These are phyloP conservation scores for Gamsiella multidivaricata DNA, from an alignment of 192 early-diverging fungal genomes.

Conservation along the genomic window DNA sequence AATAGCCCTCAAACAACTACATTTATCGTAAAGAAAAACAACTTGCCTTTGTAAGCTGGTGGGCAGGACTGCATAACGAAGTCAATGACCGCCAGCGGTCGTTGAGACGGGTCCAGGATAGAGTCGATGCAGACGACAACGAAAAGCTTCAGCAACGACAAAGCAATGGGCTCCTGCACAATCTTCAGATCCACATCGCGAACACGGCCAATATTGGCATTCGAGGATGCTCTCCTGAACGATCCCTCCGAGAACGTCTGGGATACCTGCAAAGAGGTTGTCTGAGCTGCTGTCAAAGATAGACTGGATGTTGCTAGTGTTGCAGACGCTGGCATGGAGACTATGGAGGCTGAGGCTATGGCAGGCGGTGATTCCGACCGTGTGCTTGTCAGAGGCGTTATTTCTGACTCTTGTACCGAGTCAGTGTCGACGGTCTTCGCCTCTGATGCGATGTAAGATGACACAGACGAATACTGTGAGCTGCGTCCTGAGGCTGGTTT, in stretches of 20 bases:
- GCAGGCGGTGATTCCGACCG: conserved; percentile 28
- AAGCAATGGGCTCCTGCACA: conserved; percentile 51
- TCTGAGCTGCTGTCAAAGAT: conserved; percentile 24
- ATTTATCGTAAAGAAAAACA: not conserved
- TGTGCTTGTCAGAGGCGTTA: conserved; percentile 21
- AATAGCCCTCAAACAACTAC: too few species aligned
- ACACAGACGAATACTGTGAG: conserved; percentile 24
- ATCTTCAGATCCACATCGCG: conserved; percentile 47
- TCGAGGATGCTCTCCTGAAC: conserved; percentile 35
- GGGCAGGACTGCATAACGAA: conserved; percentile 41
- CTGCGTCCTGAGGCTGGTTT: conserved; percentile 7
- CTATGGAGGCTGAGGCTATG: not conserved
- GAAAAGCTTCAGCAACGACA: conserved; percentile 65
- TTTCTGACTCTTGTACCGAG: conserved; percentile 18
- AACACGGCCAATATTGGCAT: conserved; percentile 26
- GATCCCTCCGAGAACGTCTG: conserved; percentile 43
- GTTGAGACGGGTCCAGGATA: conserved; percentile 56
- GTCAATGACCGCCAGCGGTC: conserved; percentile 35
- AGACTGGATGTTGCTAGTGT: conserved; percentile 21
- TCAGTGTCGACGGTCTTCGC: conserved; percentile 20
- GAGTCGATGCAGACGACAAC: conserved; percentile 66
- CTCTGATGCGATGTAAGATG: conserved; percentile 19
- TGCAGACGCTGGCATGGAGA: not conserved
- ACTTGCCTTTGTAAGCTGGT: conserved; percentile 47
- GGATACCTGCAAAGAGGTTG: conserved; percentile 30